A percentile compares a stretch with the other conserved stretches of the same genome.
Conservation (phyloP, 1,284 basidiomycete genomes). For the Marasmius tenuissimus region DNA sequence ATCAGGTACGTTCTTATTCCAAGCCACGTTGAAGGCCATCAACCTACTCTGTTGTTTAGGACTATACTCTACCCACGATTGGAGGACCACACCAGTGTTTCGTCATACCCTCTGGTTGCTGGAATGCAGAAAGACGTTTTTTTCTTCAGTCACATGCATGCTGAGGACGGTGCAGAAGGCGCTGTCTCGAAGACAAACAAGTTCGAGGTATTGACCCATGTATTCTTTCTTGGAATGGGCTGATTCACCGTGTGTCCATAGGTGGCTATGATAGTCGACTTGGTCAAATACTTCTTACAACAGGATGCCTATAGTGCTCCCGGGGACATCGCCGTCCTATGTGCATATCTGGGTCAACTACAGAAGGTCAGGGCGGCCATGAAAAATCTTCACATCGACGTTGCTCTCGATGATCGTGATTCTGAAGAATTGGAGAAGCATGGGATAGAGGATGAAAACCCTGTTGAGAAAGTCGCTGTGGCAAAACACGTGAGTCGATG, state of each 20-base stretch:
- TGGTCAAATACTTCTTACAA: constrained; percentile 67
- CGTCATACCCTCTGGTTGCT: constrained; percentile 48
- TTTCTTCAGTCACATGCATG: constrained; percentile 56
- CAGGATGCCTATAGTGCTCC: constrained; percentile 58
- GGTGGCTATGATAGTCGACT: constrained; percentile 70
- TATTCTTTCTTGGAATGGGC: not conserved
- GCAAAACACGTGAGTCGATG: constrained; percentile 41
- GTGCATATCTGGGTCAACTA: constrained; percentile 75
- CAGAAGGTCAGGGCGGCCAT: constrained; percentile 55
- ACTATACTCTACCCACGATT: constrained; percentile 59
- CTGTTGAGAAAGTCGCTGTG: constrained; percentile 47
- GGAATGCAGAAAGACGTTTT: constrained; percentile 61
- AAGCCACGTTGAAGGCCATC: not conserved
- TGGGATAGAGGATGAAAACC: constrained; percentile 39
- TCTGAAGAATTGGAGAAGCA: constrained; percentile 53
- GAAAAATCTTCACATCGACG: constrained; percentile 43
- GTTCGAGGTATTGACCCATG: constrained; percentile 52
- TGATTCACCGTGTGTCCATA: constrained; percentile 22
- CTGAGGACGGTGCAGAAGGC: constrained; percentile 56
- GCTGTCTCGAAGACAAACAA: constrained; percentile 62
- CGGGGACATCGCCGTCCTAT: constrained; percentile 74
- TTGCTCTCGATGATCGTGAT: constrained; percentile 72
- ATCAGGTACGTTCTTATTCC: constrained; percentile 32
- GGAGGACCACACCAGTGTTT: constrained; percentile 54
- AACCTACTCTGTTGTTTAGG: constrained; percentile 32